phyloP scores from a whole-genome alignment of 2,329 filamentous ascomycete species.

The Botrytis squamosa region DNA sequence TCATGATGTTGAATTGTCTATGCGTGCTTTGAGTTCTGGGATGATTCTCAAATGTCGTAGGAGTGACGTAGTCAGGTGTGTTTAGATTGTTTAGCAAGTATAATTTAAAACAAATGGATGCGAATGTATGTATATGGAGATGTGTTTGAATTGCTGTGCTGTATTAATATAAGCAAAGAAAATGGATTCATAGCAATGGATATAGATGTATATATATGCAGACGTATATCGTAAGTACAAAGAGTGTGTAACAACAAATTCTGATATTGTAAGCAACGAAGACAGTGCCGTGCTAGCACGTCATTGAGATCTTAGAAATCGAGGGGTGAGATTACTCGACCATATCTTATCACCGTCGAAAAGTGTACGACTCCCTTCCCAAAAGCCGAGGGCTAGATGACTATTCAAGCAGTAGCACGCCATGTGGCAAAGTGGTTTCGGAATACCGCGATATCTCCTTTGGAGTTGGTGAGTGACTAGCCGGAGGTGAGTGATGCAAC shows the following conservation, averaged over 20 bases:
- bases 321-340: neutral
- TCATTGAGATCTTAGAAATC: slow-evolving; percentile 22
- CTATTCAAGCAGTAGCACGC: neutral
- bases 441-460: neutral
- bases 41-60: slow-evolving; percentile 10
- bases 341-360: neutral
- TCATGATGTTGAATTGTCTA: slow-evolving; percentile 40
- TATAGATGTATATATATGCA: neutral
- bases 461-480: neutral
- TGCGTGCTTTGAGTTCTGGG: neutral
- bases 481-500: neutral
- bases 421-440: slow-evolving; percentile 3
- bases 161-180: neutral
- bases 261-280: slow-evolving; percentile 1
- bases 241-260: neutral
- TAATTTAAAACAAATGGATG: neutral
- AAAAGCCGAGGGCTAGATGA: slow-evolving; percentile 9
- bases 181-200: neutral
- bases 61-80: slow-evolving; percentile 1
- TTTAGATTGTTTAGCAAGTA: neutral
- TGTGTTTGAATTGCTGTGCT: neutral
- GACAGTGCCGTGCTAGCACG: slow-evolving; percentile 4
- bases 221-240: neutral
- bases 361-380: neutral
- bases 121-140: neutral